Conservation (phyloP, 2,329 filamentous ascomycete genomes). For the Dothiorella sarmentorum region DNA sequence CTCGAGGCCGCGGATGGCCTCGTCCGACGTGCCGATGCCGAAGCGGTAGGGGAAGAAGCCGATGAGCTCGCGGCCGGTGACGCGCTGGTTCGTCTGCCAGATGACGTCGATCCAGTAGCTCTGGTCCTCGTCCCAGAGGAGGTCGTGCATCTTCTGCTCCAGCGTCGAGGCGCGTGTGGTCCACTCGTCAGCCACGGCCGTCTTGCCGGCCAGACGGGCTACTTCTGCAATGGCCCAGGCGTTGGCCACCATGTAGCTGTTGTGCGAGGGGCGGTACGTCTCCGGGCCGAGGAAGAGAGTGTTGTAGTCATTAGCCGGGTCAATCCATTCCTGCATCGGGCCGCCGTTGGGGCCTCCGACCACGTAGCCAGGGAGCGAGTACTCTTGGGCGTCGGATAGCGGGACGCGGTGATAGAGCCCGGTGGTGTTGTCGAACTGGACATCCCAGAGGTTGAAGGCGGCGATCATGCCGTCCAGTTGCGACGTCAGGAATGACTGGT, state of each 20-base stretch:
- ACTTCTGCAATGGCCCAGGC: slow-evolving; percentile 40
- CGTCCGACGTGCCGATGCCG: slow-evolving; percentile 32
- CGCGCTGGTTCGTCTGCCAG: slow-evolving; percentile 35
- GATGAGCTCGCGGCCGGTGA: slow-evolving; percentile 39
- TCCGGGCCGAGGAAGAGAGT: slow-evolving; percentile 35
- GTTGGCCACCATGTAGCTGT: slow-evolving; percentile 45
- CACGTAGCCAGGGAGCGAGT: slow-evolving; percentile 40
- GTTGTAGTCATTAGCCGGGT: slow-evolving; percentile 29
- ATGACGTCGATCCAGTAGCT: slow-evolving; percentile 42
- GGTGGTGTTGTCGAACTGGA: slow-evolving; percentile 31
- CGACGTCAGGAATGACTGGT: slow-evolving; percentile 34
- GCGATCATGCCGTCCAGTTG: slow-evolving; percentile 43
- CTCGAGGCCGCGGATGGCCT: slow-evolving; percentile 28
- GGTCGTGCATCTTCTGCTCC: slow-evolving; percentile 33
- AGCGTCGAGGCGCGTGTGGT: slow-evolving; percentile 33
- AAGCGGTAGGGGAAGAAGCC: slow-evolving; percentile 45
- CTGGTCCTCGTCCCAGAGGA: slow-evolving; percentile 39
- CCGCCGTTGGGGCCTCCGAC: slow-evolving; percentile 25
- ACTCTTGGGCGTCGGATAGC: slow-evolving; percentile 45
- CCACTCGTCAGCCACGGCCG: slow-evolving; percentile 31
- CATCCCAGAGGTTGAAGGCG: slow-evolving; percentile 41
- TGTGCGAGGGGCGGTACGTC: slow-evolving; percentile 41
- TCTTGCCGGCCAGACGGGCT: slow-evolving; percentile 35
- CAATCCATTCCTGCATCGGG: slow-evolving; percentile 25
- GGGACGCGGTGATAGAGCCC: slow-evolving; percentile 45